These are phyloP conservation scores for Ceratobasidium sp. DNA, from an alignment of 1,284 basidiomycete species.

Conservation along the genomic window DNA sequence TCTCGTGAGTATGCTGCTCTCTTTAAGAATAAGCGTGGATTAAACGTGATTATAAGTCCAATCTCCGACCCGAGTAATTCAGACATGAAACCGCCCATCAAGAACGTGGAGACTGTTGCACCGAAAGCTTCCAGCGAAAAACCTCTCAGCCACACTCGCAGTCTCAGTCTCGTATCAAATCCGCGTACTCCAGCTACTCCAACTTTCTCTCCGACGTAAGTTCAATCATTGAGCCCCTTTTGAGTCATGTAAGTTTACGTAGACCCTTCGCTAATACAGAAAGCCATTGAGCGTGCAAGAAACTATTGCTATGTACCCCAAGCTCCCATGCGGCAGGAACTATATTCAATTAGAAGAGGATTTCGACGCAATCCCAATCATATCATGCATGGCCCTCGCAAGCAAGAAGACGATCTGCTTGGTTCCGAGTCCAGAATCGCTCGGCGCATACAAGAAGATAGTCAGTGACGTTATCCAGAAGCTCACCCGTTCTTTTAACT, in stretches of 20 bases:
- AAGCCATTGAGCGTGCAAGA: neutral
- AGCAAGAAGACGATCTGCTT: slow-evolving; percentile 21
- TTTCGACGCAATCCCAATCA: slow-evolving; percentile 15
- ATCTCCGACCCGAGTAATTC: no score
- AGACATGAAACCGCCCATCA: no score
- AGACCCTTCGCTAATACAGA: neutral
- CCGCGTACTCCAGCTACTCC: no score
- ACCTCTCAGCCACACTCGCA: no score
- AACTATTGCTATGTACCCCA: neutral
- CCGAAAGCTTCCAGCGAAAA: no score
- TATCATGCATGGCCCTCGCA: slow-evolving; percentile 24
- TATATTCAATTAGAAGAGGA: slow-evolving; percentile 24
- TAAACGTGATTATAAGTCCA: no score
- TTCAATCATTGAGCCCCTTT: neutral
- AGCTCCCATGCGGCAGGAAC: slow-evolving; percentile 12
- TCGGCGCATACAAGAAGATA: slow-evolving; percentile 1
- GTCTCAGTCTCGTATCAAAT: no score
- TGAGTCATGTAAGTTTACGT: neutral
- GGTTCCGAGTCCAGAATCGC: slow-evolving; percentile 1
- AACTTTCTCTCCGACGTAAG: no score
- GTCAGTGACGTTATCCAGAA: neutral
- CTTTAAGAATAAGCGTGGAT: no score
- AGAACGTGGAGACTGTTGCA: no score
- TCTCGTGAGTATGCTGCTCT: no score
- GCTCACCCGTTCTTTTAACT: neutral